Evolutionary conservation across 140 eudicot species (phyloP).

Genomic region (Stevia rebaudiana): DNA sequence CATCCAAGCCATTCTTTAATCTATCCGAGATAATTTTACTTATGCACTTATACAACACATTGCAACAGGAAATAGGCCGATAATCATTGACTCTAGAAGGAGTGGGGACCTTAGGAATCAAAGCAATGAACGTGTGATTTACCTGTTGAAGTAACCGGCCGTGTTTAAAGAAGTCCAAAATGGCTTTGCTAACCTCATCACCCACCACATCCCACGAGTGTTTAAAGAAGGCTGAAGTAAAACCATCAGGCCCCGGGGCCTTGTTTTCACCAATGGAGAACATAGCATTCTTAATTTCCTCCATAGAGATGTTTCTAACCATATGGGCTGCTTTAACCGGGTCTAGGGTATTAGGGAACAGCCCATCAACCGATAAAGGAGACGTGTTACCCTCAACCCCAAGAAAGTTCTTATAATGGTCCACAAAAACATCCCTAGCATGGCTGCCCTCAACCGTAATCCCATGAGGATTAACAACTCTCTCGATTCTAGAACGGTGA

Average conservation of each 20-base stretch:
- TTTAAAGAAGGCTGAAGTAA: background rate
- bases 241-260: background rate
- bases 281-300: background rate
- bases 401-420: too few species aligned
- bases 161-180: background rate
- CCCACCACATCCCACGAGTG: background rate
- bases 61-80: background rate
- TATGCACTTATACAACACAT: background rate
- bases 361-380: too few species aligned
- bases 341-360: too few species aligned
- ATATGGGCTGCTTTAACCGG: accelerated
- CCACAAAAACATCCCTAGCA: background rate
- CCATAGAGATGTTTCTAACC: accelerated
- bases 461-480: background rate
- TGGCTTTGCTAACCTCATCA: background rate
- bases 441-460: background rate
- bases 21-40: background rate
- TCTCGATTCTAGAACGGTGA: accelerated
- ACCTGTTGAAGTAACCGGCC: background rate
- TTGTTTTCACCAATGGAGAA: background rate
- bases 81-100: background rate
- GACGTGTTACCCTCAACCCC: too few species aligned
- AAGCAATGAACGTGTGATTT: too few species aligned
- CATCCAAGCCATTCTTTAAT: accelerated
- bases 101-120: too few species aligned